Conservation (phyloP, 306 rosid species). For the Neltuma alba region DNA sequence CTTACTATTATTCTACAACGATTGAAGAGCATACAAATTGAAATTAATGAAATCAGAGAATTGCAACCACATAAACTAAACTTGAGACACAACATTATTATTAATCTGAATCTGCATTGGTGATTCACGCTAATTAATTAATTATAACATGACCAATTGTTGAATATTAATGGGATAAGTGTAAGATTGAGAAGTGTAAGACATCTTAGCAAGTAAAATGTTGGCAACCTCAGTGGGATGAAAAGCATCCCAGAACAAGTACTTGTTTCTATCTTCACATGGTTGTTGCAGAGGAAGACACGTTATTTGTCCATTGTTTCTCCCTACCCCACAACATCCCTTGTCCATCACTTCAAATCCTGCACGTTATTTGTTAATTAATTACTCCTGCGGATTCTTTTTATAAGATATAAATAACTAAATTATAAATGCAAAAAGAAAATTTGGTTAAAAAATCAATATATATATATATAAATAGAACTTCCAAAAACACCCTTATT, state of each 20-base stretch:
- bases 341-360: constrained; percentile 83
- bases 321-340: constrained; percentile 92
- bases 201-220: constrained; percentile 52
- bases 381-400: no score
- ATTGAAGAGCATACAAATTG: neutral
- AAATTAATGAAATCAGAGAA: neutral
- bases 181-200: constrained; percentile 57
- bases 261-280: constrained; percentile 61
- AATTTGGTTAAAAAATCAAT: no score
- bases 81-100: neutral
- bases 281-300: constrained; percentile 83
- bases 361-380: constrained; percentile 20
- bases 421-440: no score
- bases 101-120: neutral
- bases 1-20: no score
- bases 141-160: constrained; percentile 59
- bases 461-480: no score
- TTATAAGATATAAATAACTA: no score
- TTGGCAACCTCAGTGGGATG: constrained; percentile 88
- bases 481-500: neutral
- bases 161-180: constrained; percentile 82
- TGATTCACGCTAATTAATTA: neutral
- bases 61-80: neutral
- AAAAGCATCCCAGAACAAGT: constrained; percentile 93
- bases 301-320: constrained; percentile 85